Conservation (phyloP, 306 rosid genomes). For the Cicer cuneatum region DNA sequence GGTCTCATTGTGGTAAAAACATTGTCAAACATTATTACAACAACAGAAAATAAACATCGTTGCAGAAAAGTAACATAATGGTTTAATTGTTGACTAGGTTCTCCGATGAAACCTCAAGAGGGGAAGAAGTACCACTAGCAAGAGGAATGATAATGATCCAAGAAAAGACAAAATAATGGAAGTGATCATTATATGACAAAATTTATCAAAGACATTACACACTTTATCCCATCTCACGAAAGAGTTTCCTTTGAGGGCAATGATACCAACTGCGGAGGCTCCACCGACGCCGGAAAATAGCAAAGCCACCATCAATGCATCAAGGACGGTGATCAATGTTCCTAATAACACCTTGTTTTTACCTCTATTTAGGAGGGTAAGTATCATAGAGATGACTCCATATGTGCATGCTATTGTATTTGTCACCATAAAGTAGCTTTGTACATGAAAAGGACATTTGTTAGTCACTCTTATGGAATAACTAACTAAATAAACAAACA, state of each 20-base stretch:
- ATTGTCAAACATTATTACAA: not conserved
- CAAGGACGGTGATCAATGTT: constrained; percentile 47
- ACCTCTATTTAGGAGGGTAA: constrained; percentile 45
- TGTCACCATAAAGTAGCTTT: constrained; percentile 72
- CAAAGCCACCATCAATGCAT: constrained; percentile 65
- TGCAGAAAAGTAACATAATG: not conserved
- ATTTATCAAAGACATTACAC: constrained; percentile 64
- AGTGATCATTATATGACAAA: constrained; percentile 58
- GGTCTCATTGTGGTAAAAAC: not conserved
- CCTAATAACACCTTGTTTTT: constrained; percentile 32
- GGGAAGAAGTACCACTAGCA: constrained; percentile 51
- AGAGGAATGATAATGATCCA: constrained; percentile 59
- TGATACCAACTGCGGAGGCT: constrained; percentile 55
- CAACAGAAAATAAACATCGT: not conserved
- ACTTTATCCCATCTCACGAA: constrained; percentile 79
- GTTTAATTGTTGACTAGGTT: constrained; percentile 14
- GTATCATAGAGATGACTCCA: constrained; percentile 55
- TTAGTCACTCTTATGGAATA: not conserved
- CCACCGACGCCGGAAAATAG: constrained; percentile 77
- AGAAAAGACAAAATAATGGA: constrained; percentile 53
- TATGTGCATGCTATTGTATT: constrained; percentile 69
- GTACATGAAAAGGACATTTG: not conserved
- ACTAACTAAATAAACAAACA: not conserved
- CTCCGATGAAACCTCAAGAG: constrained; percentile 24
- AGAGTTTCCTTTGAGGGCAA: constrained; percentile 75